Percentiles rank a stretch among this genome's conserved stretches.
These are phyloP conservation scores for Trametes punicea DNA, from an alignment of 768 basidiomycete species.

Conservation along the genomic window DNA sequence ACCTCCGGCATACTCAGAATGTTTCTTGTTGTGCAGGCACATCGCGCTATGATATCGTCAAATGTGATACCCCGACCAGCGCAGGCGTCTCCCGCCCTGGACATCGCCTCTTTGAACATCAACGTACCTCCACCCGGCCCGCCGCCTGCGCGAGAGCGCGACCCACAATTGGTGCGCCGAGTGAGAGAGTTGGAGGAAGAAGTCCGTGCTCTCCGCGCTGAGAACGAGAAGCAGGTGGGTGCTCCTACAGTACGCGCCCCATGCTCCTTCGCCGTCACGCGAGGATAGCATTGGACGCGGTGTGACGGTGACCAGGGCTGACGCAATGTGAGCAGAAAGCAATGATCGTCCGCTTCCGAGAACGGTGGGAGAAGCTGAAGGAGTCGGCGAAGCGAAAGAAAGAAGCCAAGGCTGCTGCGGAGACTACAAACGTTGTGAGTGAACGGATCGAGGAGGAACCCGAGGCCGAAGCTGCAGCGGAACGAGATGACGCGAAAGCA, in stretches of 20 bases:
- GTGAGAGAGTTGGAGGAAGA: conserved; percentile 83
- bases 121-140: conserved; percentile 45
- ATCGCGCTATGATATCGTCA: conserved; percentile 74
- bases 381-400: conserved; percentile 86
- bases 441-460: conserved; percentile 71
- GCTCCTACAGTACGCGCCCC: not conserved
- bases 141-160: conserved; percentile 50
- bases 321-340: conserved; percentile 52
- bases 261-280: not conserved
- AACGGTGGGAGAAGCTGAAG: conserved; percentile 88
- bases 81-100: conserved; percentile 32
- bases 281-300: not conserved
- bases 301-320: not conserved
- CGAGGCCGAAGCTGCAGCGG: conserved; percentile 59
- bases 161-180: conserved; percentile 45
- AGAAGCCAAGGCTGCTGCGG: conserved; percentile 60
- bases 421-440: conserved; percentile 45
- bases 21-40: conserved; percentile 48
- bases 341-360: conserved; percentile 79
- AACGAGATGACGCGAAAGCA: conserved; percentile 24
- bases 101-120: conserved; percentile 56
- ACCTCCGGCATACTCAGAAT: not conserved
- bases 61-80: conserved; percentile 45
- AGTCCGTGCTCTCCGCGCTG: conserved; percentile 52
- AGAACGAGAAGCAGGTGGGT: conserved; percentile 82